A percentile compares a stretch with the other conserved stretches of the same genome.
These are phyloP conservation scores for Acanthamoeba lenticulata DNA, from an alignment of 208 protist species.

Conservation along the genomic window DNA sequence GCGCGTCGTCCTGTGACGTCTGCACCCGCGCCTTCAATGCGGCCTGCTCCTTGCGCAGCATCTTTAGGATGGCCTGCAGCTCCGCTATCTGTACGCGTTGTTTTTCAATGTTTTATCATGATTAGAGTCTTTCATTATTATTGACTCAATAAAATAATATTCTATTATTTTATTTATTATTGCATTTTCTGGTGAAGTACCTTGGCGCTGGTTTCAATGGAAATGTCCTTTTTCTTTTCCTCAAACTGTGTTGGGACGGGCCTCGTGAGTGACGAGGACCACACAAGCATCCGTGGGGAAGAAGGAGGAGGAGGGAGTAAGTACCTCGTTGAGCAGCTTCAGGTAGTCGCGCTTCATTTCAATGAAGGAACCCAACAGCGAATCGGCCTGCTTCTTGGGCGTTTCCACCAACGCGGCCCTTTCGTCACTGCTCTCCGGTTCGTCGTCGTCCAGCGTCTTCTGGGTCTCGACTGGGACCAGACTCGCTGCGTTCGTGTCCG, in stretches of 20 bases:
- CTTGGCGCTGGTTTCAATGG: background rate
- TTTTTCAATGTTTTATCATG: no score
- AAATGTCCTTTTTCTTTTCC: background rate
- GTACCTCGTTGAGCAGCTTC: background rate
- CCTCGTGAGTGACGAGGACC: background rate
- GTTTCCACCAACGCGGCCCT: background rate
- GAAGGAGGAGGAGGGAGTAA: background rate
- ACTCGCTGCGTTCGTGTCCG: no score
- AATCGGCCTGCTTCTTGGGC: background rate
- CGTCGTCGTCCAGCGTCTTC: background rate
- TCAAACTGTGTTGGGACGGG: background rate
- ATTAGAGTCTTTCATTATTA: no score
- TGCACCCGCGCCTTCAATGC: background rate
- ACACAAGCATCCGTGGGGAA: background rate
- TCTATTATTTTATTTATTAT: no score
- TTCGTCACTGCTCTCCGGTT: background rate
- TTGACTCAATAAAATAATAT: no score
- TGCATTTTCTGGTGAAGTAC: no score
- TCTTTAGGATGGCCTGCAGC: background rate
- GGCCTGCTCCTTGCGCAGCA: slow-evolving; percentile 1
- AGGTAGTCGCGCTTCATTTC: slow-evolving; percentile 30
- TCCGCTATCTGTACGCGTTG: background rate
- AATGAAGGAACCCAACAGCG: slow-evolving; percentile 44
- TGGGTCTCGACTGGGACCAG: no score
- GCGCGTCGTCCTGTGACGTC: slow-evolving; percentile 41